Evolutionary conservation across 106 monocot species (phyloP).

Genomic region (Acorus gramineus): DNA sequence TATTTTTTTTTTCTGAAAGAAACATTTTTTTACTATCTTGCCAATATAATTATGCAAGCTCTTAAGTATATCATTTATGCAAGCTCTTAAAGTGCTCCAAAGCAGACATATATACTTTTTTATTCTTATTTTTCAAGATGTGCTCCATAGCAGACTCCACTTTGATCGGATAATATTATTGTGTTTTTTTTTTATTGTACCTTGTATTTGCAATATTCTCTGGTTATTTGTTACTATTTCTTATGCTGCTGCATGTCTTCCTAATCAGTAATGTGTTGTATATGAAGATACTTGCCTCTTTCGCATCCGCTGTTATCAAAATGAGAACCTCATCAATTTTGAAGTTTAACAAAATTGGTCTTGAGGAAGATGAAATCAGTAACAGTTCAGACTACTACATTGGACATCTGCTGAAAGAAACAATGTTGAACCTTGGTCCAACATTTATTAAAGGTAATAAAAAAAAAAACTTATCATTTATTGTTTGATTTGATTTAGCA

Average conservation of each 20-base stretch:
- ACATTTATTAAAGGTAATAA: slow-evolving; percentile 82
- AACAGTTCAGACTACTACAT: slow-evolving; percentile 34
- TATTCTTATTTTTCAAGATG: neutral
- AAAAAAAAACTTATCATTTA: neutral
- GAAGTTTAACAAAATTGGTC: slow-evolving; percentile 17
- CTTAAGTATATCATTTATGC: too few relatives aligned
- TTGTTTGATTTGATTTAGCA: neutral
- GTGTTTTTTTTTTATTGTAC: neutral
- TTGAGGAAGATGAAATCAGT: slow-evolving; percentile 2
- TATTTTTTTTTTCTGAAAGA: too few relatives aligned
- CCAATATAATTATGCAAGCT: too few relatives aligned
- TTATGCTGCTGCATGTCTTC: neutral
- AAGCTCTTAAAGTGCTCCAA: neutral
- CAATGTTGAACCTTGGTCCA: slow-evolving; percentile 80
- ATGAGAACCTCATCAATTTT: slow-evolving; percentile 32
- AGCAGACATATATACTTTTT: neutral
- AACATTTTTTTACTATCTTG: too few relatives aligned
- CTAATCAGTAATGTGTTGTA: slow-evolving; percentile 1
- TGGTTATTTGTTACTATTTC: neutral
- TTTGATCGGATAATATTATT: neutral
- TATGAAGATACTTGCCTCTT: slow-evolving; percentile 55
- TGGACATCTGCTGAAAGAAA: slow-evolving; percentile 68
- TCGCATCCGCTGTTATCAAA: slow-evolving; percentile 50
- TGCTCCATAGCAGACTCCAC: neutral
- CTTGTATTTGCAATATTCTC: neutral